Evolutionary conservation across 176 grass and related monocot species (phyloP), one percentile per base, ranked within the genome.

Genomic region (Lolium multiflorum): DNA sequence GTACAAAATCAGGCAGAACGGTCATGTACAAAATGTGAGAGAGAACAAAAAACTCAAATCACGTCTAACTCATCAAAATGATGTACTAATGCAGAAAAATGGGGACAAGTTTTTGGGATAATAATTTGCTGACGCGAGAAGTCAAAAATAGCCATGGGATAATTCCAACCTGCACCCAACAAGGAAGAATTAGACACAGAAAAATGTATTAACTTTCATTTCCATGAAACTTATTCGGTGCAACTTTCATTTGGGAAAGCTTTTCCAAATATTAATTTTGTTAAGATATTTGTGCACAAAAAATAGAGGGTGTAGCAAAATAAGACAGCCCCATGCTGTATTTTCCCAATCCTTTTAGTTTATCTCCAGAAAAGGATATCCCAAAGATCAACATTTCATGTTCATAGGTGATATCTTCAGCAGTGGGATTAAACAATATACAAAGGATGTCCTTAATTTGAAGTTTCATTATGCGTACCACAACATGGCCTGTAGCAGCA

Each of bases 91-190:
- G 80, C 18, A 90, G 80, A 73, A 90, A 90, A 46, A 90, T 87
- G 25, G 80, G 84, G 6, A 56, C 84, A 20, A 90, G 55, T 69
- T 90, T 95, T 71, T 95, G 67, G 79, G 90, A 92, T 16, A 94
- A 81, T 14, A 92, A 83, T 66, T 95, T 98, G 89, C 91, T 91
- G 31, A 95, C 90, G 6, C 71, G 91, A 57, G 84, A 88, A 26
- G 90, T 91, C 25, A 98, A 84, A 95, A 94, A 83, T 77, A 98
- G 91, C 96, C 96, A 98, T 9, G 96, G 96, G 26, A 94, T 15
- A 56, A 98, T 95, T 81, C 96, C 96, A 76, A 98, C 93, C 96
- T 98, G 83, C 71, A 92, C 3, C 21, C 11, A 79, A 28, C 28
- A 28, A 28, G 28, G 28, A 28, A 28, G 2, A 1, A 28, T 28